Percentiles rank a stretch among this genome's conserved stretches.
phyloP scores from a whole-genome alignment of 345 rosid genomes.

The Arabidopsis arenosa region DNA sequence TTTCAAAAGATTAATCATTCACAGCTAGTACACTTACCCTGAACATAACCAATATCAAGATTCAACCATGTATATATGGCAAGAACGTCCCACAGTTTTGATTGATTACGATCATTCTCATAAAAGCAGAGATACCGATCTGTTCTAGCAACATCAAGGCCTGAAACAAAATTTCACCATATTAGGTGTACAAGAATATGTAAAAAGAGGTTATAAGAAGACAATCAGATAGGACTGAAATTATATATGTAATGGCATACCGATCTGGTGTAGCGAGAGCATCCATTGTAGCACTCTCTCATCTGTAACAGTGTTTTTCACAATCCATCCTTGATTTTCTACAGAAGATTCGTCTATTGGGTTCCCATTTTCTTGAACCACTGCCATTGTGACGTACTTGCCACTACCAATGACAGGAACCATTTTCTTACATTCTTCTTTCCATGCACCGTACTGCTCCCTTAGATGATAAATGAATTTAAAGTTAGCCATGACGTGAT shows the following conservation, averaged over 20 bases:
- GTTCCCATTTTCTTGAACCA: slow-evolving; percentile 67
- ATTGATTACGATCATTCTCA: slow-evolving; percentile 67
- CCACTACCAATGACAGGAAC: slow-evolving; percentile 89
- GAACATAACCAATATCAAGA: slow-evolving; percentile 89
- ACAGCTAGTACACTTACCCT: slow-evolving; percentile 55
- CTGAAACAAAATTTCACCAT: slow-evolving; percentile 49
- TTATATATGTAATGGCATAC: slow-evolving; percentile 48
- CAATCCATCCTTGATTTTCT: slow-evolving; percentile 49
- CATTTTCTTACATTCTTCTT: slow-evolving; percentile 79
- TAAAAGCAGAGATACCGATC: slow-evolving; percentile 83
- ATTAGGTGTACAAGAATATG: slow-evolving; percentile 17
- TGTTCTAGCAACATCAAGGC: slow-evolving; percentile 95
- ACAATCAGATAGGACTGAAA: not conserved
- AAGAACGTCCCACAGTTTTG: slow-evolving; percentile 89
- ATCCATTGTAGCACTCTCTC: slow-evolving; percentile 82
- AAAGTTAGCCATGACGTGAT: slow-evolving; percentile 37
- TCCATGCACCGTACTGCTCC: slow-evolving; percentile 79
- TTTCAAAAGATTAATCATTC: not conserved
- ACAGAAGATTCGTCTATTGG: slow-evolving; percentile 53
- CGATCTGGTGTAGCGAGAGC: slow-evolving; percentile 83
- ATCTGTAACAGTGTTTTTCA: slow-evolving; percentile 54
- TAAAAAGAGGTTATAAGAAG: not conserved
- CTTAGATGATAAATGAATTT: slow-evolving; percentile 49
- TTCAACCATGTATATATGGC: slow-evolving; percentile 89
- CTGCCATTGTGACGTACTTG: slow-evolving; percentile 61